These are phyloP conservation scores for Blastomyces parvus DNA, from an alignment of 2,329 filamentous ascomycete species.

Conservation along the genomic window DNA sequence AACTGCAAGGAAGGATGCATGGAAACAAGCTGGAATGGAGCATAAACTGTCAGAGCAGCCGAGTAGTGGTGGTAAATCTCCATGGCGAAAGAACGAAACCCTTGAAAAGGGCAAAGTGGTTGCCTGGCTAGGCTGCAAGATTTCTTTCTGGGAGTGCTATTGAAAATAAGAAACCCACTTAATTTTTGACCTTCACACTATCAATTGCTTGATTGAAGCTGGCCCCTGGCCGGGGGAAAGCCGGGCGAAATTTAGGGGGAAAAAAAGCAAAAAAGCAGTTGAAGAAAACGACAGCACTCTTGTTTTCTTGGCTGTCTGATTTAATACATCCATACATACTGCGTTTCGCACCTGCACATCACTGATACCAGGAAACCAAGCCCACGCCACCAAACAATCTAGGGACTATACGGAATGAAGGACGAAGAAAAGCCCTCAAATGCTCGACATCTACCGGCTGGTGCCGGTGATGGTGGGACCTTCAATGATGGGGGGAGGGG, in stretches of 20 bases:
- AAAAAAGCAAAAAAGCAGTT: neutral
- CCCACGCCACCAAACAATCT: neutral
- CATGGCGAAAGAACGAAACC: neutral
- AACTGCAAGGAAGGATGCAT: neutral
- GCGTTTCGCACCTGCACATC: too few species aligned
- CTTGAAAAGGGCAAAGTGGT: neutral
- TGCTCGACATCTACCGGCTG: neutral
- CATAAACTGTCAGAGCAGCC: neutral
- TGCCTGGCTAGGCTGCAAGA: conserved; percentile 6
- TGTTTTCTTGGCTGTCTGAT: neutral
- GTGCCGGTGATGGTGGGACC: neutral
- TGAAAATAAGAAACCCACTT: neutral
- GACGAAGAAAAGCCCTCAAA: neutral
- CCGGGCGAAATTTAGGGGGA: neutral
- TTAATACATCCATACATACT: too few species aligned
- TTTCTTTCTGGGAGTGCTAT: neutral
- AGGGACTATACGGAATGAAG: neutral
- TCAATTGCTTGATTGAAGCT: conserved; percentile 2
- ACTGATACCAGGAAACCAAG: neutral
- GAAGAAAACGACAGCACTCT: neutral
- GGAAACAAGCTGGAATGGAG: neutral
- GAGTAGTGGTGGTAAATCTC: neutral
- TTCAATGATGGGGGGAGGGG: neutral
- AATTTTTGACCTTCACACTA: neutral
- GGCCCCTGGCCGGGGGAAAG: neutral